Base-by-base conservation (phyloP, 148 eudicot genomes). In the Linanthus parryae region DNA sequence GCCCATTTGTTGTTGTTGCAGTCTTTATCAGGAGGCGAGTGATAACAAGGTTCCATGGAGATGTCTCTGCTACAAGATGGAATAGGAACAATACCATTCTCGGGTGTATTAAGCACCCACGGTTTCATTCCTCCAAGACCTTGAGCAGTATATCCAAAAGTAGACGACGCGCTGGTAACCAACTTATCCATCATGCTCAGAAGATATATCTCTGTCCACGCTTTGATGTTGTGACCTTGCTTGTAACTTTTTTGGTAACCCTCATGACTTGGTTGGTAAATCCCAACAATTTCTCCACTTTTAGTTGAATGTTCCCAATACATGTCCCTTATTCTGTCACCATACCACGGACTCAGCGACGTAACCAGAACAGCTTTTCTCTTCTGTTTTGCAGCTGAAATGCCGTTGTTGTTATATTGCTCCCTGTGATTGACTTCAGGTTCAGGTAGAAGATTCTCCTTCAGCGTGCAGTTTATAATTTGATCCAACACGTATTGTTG, bases 11-110 rank as follows among this genome's bases (percentile, higher is more conserved):
- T 87, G 43, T 58, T 70, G 62, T 81, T 81, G 57, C 97, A 91
- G 44, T 86, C 98, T 66, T 76, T 78, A 54, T 78, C 81, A 3
- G 98, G 98, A 16, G 98, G 90, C 10, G 89, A 76, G 46, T 87
- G 98, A 54, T 79, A 87, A 66, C 98, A 91, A 30, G 98, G 98
- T 57, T 91, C 98, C 41, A 83, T 81, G 14, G 98, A 91, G 76
- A 79, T 72, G 58, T 78, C 96, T 23, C 75, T 76, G 0, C 27
- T 68, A 61, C 98, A 91, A 7, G 98, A 84, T 0, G 96, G 96
- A 31, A 84, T 55, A 3, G 90, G 99, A 28, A 72, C 72, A 9
- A 59, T 70, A 29, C 40, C 48, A 15, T 92, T 77, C 60, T 92
- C 85, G 0, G 96, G 74, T 77, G 75, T 87, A 72, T 72, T 68